Conservation (phyloP, 202 grass and related monocot genomes). For the Panicum hallii region DNA sequence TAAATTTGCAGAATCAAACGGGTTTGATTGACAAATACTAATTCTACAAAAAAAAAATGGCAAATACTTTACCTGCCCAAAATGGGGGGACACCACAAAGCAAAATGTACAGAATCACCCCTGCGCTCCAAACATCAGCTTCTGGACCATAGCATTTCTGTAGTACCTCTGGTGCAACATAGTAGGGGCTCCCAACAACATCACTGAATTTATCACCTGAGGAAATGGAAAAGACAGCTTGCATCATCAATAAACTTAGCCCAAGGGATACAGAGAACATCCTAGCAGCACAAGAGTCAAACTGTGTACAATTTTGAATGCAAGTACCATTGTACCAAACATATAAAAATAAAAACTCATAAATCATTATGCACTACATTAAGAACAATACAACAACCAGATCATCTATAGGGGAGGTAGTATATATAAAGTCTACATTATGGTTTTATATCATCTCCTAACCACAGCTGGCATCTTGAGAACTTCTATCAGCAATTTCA, state of each 20-base stretch:
- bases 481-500: not conserved
- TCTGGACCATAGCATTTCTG: conserved; percentile 95
- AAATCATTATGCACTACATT: not conserved
- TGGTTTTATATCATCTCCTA: conserved; percentile 9
- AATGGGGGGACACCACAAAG: conserved; percentile 93
- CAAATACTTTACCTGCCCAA: conserved; percentile 83
- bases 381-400: conserved; percentile 3
- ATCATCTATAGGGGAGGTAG: too few relatives aligned
- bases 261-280: not conserved
- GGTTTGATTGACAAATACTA: conserved; percentile 33
- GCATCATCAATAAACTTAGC: conserved; percentile 29
- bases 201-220: conserved; percentile 89
- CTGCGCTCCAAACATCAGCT: conserved; percentile 98
- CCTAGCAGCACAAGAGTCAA: not conserved
- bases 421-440: not conserved
- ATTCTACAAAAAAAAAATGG: not conserved
- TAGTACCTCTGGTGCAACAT: conserved; percentile 97
- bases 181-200: conserved; percentile 96
- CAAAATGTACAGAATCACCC: conserved; percentile 97
- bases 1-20: conserved; percentile 32
- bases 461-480: conserved; percentile 4
- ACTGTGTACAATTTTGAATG: conserved; percentile 6
- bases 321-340: conserved; percentile 21
- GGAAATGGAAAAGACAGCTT: conserved; percentile 30
- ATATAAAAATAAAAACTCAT: conserved; percentile 23